Base-by-base conservation (phyloP, 2,329 filamentous ascomycete genomes). In the Diaporthe caulivora region DNA sequence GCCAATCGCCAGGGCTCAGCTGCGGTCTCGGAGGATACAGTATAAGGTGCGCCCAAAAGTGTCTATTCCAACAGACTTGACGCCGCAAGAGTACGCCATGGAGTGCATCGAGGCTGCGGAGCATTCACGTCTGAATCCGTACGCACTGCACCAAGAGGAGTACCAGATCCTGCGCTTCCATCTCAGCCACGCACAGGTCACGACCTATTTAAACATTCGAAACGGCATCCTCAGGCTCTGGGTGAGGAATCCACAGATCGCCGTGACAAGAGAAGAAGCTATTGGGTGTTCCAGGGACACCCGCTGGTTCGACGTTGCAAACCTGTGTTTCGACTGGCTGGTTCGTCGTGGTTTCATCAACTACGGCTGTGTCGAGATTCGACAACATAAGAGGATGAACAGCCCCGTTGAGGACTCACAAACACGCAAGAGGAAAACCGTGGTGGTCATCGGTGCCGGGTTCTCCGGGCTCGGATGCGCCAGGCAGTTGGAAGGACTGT, bases 281-380 rank as follows among this genome's bases (percentile, higher is more conserved):
- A 90, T 96, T 57, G 97, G 97, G 4, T 98, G 96, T 84, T 94
- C 95, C 68, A 94, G 92, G 83, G 95, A 98, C 79, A 88, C 89
- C 70, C 91, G 95, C 70, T 98, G 95, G 92, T 98, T 98, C 82
- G 93, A 95, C 74, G 90, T 96, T 58, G 95, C 97, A 13, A 94
- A 92, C 76, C 89, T 98, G 72, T 97, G 95, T 76, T 97, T 97
- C 80, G 92, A 97, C 82, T 99, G 96, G 96, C 89, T 99, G 24
- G 87, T 95, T 72, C 92, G 96, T 74, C 91, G 93, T 76, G 97
- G 97, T 26, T 98, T 97, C 81, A 97, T 99, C 85, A 99, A 99
- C 82, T 98, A 95, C 81, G 97, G 97, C 21, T 98, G 97, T 81
- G 89, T 97, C 3, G 91, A 95, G 79, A 85, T 95, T n/a, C 89